These are phyloP conservation scores for Diaporthe eres DNA, from an alignment of 2,329 filamentous ascomycete species.

Conservation along the genomic window DNA sequence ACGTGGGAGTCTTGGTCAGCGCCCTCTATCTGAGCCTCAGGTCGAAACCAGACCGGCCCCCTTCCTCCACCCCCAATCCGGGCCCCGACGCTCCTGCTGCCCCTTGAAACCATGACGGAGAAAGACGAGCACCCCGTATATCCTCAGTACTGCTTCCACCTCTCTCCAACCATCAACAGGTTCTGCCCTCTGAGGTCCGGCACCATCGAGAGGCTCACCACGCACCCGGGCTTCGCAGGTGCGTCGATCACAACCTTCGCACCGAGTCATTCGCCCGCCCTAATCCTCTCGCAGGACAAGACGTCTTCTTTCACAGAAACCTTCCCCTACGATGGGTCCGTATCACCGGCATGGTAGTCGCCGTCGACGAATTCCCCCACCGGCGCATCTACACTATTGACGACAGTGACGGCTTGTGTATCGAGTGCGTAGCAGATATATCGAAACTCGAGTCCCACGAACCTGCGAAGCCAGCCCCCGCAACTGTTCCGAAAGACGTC, in stretches of 20 bases:
- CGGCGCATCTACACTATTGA: conserved; percentile 71
- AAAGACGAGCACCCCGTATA: conserved; percentile 58
- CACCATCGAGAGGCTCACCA: conserved; percentile 64
- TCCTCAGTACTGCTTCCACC: conserved; percentile 73
- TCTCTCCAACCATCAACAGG: conserved; percentile 71
- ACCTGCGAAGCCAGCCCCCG: conserved; percentile 6
- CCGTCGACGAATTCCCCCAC: conserved; percentile 65
- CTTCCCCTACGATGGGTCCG: conserved; percentile 84
- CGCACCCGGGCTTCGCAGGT: conserved; percentile 69
- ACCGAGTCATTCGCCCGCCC: conserved; percentile 1
- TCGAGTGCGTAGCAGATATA: conserved; percentile 60
- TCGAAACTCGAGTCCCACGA: conserved; percentile 43
- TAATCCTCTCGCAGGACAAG: conserved; percentile 57
- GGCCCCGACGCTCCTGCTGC: conserved; percentile 20
- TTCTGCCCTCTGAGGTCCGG: conserved; percentile 70
- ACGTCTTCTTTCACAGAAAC: conserved; percentile 77
- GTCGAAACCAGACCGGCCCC: conserved; percentile 18
- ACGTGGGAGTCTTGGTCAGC: conserved; percentile 6
- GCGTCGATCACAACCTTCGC: conserved; percentile 37
- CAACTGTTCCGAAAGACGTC: conserved; percentile 50
- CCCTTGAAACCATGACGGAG: conserved; percentile 30
- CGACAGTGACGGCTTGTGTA: conserved; percentile 73
- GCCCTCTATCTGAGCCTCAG: neutral
- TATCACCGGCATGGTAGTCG: conserved; percentile 78
- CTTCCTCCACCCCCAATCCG: conserved; percentile 15